phyloP scores from a whole-genome alignment of 768 basidiomycete genomes.

The Mycena indigotica region DNA sequence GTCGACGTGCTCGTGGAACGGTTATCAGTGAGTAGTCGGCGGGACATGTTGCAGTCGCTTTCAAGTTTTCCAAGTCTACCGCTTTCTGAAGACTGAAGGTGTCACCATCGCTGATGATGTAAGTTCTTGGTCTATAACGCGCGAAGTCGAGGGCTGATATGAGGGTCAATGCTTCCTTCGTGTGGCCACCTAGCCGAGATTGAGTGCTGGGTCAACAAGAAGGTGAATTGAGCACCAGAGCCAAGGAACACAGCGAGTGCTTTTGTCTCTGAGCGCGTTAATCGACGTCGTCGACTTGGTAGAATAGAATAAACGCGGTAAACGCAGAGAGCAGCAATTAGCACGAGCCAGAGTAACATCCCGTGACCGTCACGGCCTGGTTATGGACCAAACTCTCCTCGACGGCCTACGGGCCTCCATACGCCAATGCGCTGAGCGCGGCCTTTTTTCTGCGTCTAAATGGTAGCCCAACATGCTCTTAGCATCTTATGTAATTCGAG shows the following conservation, averaged over 20 bases:
- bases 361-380: conserved; percentile 1
- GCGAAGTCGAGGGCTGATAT: conserved; percentile 71
- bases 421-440: conserved; percentile 74
- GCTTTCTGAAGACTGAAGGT: conserved; percentile 75
- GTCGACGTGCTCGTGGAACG: conserved; percentile 85
- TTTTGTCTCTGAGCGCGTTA: conserved; percentile 11
- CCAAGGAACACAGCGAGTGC: conserved; percentile 85
- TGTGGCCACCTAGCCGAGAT: conserved; percentile 80
- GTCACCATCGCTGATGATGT: conserved; percentile 84
- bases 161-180: conserved; percentile 79
- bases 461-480: conserved; percentile 58
- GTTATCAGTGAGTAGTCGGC: conserved; percentile 52
- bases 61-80: conserved; percentile 55
- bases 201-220: conserved; percentile 7
- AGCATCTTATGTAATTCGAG: conserved; percentile 5
- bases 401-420: conserved; percentile 61
- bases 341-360: conserved; percentile 1
- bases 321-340: not conserved
- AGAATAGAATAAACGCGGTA: conserved; percentile 20
- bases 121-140: conserved; percentile 76
- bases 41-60: conserved; percentile 26
- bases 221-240: conserved; percentile 70
- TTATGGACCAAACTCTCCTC: conserved; percentile 54
- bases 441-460: conserved; percentile 70
- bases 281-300: not conserved